Base-by-base conservation (phyloP, 2,329 filamentous ascomycete genomes). In the Ophiosphaerella herpotricha region DNA sequence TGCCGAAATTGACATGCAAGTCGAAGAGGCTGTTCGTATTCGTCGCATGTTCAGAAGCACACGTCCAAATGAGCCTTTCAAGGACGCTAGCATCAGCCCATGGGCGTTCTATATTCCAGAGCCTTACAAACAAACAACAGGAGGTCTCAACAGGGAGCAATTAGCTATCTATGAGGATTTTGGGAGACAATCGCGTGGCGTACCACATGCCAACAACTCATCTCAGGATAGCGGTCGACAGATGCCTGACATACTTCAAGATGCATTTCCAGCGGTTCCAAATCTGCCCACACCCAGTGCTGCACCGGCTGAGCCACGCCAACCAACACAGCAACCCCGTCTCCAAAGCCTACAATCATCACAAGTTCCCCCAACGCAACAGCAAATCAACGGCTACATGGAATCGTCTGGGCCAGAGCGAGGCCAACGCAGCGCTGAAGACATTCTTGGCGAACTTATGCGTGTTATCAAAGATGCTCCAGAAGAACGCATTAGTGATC, bases 151-250 rank as follows among this genome's bases (percentile, higher is more conserved):
- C 66, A 82, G 88, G 21, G 91, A 97, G 64, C 94, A 99, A 67
- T 85, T 97, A 78, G 90, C 90, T 9, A 95, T 99, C 23, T 99
- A 99, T 67, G 92, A 97, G 66, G 92, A 97, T 56, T 99, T 99
- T 72, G 91, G 90, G 8, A 83, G 91, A 48, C 91, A 96, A 69
- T 87, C 90, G 24, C 87, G 91, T 48, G 83, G 82, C n/a, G 74
- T 82, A 36, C 80, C 67, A 60, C 85, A 76, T 68, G 80, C 67
- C 67, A 85, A 73, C 71, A 85, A 69, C 71, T 72, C 76, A 7
- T 83, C 83, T 2, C 80, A 83, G 41, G 85, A 86, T 55, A 79
- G 78, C 47, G 80, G 80, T 39, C 80, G 84, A 48, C 84, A 85
- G 58, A 70, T 87, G 43, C 81, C 82, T 9, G 85, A 87, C 61